phyloP scores from a whole-genome alignment of 2,329 filamentous ascomycete species.

The Colletotrichum sublineola region DNA sequence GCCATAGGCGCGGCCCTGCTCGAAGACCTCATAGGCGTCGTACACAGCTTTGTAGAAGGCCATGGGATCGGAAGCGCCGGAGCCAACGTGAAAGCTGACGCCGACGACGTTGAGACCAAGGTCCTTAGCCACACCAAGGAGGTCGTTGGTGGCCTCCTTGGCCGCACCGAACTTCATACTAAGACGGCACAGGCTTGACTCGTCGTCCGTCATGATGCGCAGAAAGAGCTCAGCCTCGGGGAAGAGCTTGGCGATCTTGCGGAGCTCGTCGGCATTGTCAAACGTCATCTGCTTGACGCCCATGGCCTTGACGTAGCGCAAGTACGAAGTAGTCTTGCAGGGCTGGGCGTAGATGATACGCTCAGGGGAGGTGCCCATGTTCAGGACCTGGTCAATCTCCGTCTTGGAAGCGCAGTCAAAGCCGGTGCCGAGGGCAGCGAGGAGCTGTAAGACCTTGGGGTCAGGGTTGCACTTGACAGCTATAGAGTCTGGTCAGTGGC shows the following conservation, averaged over 20 bases:
- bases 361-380: constrained; percentile 83
- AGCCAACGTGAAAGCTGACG: constrained; percentile 98
- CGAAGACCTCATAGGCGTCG: constrained; percentile 90
- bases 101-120: constrained; percentile 92
- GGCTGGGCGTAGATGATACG: constrained; percentile 99
- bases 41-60: constrained; percentile 92
- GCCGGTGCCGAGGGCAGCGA: constrained; percentile 89
- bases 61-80: constrained; percentile 91
- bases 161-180: constrained; percentile 98
- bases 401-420: constrained; percentile 99
- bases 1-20: constrained; percentile 82
- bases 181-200: constrained; percentile 90
- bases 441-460: constrained; percentile 86
- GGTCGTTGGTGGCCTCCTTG: constrained; percentile 81
- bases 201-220: constrained; percentile 96
- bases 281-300: constrained; percentile 99
- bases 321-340: constrained; percentile 99
- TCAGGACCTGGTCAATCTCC: constrained; percentile 93
- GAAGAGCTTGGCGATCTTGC: constrained; percentile 95
- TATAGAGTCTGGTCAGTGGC: constrained; percentile 51
- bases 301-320: constrained; percentile 86
- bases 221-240: constrained; percentile 92
- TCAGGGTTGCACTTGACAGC: constrained; percentile 99
- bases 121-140: constrained; percentile 84
- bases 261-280: constrained; percentile 97